Percentiles rank a stretch among this genome's conserved stretches.
phyloP scores from a whole-genome alignment of 2,329 filamentous ascomycete species.

The Aureobasidium musti region DNA sequence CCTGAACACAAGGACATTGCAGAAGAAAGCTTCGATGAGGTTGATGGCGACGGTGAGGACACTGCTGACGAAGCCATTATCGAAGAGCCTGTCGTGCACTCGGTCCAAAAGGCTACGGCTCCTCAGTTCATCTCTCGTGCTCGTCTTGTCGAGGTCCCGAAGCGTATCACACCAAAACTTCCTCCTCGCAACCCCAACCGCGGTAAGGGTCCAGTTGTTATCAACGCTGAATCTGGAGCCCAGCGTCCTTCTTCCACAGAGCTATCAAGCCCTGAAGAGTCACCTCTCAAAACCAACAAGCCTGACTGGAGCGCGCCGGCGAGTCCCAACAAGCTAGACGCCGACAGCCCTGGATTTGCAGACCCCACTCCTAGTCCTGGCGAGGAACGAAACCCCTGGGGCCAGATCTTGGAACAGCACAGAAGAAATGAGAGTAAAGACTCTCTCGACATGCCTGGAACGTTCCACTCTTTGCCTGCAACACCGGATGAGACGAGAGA shows the following conservation, averaged over 20 bases:
- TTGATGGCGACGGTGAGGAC: slow-evolving; percentile 51
- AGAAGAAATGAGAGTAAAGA: slow-evolving; percentile 32
- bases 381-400: slow-evolving; percentile 35
- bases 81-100: slow-evolving; percentile 68
- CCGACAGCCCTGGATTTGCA: not conserved
- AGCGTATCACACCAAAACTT: slow-evolving; percentile 73
- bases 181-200: slow-evolving; percentile 73
- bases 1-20: slow-evolving; percentile 38
- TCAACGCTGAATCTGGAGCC: slow-evolving; percentile 36
- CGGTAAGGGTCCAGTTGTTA: slow-evolving; percentile 39
- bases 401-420: slow-evolving; percentile 33
- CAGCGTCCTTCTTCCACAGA: slow-evolving; percentile 13
- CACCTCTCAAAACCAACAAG: slow-evolving; percentile 16
- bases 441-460: slow-evolving; percentile 38
- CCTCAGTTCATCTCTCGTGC: slow-evolving; percentile 61
- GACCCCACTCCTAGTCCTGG: slow-evolving; percentile 16
- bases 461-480: slow-evolving; percentile 37
- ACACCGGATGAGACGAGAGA: slow-evolving; percentile 31
- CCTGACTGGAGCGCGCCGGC: slow-evolving; percentile 15
- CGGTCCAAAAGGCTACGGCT: slow-evolving; percentile 59
- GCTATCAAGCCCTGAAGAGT: slow-evolving; percentile 9
- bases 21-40: slow-evolving; percentile 42
- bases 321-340: slow-evolving; percentile 5
- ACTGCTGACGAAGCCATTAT: slow-evolving; percentile 55
- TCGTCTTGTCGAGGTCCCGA: slow-evolving; percentile 80